Base-by-base conservation (phyloP, 2,329 filamentous ascomycete species). In the Xylariales sp. region DNA sequence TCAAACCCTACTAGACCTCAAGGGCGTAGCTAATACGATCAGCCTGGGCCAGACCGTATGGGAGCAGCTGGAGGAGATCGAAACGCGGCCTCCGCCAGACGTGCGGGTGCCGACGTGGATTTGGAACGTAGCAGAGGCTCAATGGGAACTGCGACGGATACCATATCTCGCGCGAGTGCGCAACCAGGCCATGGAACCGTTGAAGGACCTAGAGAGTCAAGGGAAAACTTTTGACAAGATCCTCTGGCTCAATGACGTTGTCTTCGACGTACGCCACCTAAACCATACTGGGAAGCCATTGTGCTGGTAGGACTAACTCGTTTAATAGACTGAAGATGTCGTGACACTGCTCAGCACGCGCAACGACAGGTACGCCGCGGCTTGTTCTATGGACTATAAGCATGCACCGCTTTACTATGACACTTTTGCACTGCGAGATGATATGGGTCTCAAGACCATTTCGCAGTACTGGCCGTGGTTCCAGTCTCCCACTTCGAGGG, bases 131-230 rank as follows among this genome's bases (percentile, higher is more conserved):
- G 80, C 84, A 1, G 78, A 83, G 43, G 82, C 82, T 2, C 82
- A 81, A 62, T 87, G 81, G 72, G 87, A 89, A 71, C 76, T 91
- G 71, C 80, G 91, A 53, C 84, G 91, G 43, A 92, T 93, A 73
- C 89, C 90, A 0, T 93, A 91, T 76, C 82, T 93, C 34, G 85
- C 91, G 0, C 81, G 81, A 6, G 78, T 91, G 59, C 85, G 91
- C 45, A 93, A 93, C 78, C 78, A 83, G 69, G 86, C 86, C 12
- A 81, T 93, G 77, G 80, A 86, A 69, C 89, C 89, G 2, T 76
- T 93, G 68, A 79, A 81, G 46, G 80, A 83, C 53, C 75, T 90
- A 52, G 78, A 83, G 10, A 76, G 76, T 32, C 77, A 84, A 57
- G 87, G 87, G n/a, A 76, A 75, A 41, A 75, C 67, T 16, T 90